These are phyloP conservation scores for Carex scoparia DNA, from an alignment of 176 grass and related monocot species.

Conservation along the genomic window DNA sequence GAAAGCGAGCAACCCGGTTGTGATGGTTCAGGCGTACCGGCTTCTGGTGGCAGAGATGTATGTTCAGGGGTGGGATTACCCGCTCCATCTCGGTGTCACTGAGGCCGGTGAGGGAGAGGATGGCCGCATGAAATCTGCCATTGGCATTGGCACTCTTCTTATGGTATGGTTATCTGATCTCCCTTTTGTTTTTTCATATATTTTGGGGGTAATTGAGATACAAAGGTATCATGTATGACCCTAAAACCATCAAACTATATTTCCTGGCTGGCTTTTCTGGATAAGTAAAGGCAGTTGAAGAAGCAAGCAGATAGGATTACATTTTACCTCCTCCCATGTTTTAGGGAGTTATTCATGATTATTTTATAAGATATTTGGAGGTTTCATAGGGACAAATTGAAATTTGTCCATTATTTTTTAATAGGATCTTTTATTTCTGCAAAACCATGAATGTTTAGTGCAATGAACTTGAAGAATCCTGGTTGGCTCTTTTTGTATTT, in stretches of 20 bases:
- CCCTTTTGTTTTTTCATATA: slow-evolving; percentile 25
- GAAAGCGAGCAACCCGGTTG: slow-evolving; percentile 97
- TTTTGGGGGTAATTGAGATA: neutral
- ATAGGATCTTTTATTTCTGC: neutral
- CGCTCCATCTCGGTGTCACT: slow-evolving; percentile 92
- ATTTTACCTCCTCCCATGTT: neutral
- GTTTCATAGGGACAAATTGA: neutral
- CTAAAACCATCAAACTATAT: neutral
- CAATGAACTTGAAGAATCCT: neutral
- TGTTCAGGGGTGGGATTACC: slow-evolving; percentile 97
- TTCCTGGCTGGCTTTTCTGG: neutral
- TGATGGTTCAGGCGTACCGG: slow-evolving; percentile 98
- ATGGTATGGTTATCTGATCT: slow-evolving; percentile 45
- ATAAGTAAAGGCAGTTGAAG: neutral
- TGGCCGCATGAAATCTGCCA: slow-evolving; percentile 99
- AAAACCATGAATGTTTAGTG: neutral
- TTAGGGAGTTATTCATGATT: neutral
- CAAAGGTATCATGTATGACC: neutral
- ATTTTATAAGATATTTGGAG: neutral
- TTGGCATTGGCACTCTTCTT: slow-evolving; percentile 96
- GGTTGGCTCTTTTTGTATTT: neutral
- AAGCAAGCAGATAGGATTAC: neutral
- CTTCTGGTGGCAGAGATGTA: slow-evolving; percentile 97
- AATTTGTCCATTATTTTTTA: neutral
- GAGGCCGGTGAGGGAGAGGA: slow-evolving; percentile 99